Percentiles rank a stretch among this genome's conserved stretches.
Conservation (phyloP, 1,139 yeast genomes). For the Arxiozyma bovina region DNA sequence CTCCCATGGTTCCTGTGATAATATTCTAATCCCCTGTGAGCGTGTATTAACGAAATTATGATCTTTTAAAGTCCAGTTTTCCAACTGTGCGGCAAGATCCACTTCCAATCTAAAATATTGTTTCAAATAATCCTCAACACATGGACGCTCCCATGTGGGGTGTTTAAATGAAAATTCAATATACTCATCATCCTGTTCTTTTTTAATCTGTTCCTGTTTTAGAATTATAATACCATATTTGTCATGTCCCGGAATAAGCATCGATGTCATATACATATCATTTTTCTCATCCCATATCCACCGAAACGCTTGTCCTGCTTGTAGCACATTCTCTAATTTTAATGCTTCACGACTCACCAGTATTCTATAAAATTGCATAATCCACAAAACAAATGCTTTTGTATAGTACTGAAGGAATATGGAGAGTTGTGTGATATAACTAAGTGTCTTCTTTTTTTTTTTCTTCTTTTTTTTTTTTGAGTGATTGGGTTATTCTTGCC, state of each 20-base stretch:
- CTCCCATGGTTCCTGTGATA: slow-evolving; percentile 96
- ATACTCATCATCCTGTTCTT: slow-evolving; percentile 11
- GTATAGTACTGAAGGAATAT: not conserved
- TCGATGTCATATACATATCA: slow-evolving; percentile 17
- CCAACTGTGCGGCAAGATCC: slow-evolving; percentile 34
- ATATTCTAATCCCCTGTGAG: slow-evolving; percentile 62
- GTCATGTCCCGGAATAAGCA: slow-evolving; percentile 16
- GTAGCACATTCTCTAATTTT: slow-evolving; percentile 54
- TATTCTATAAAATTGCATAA: not conserved
- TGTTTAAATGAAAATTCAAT: slow-evolving; percentile 19
- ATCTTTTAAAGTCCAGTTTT: slow-evolving; percentile 56
- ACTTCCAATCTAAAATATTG: slow-evolving; percentile 67
- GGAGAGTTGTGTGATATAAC: not conserved
- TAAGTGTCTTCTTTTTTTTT: too few species aligned
- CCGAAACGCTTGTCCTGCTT: slow-evolving; percentile 81
- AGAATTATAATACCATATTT: slow-evolving; percentile 34
- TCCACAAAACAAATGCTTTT: not conserved
- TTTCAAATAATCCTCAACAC: slow-evolving; percentile 34
- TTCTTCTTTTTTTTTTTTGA: too few species aligned
- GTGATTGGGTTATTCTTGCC: not conserved
- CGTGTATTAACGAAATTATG: slow-evolving; percentile 35
- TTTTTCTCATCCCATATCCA: slow-evolving; percentile 26
- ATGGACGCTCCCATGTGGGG: slow-evolving; percentile 6
- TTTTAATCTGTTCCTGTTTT: slow-evolving; percentile 8
- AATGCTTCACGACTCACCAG: slow-evolving; percentile 39